These are phyloP conservation scores for Diaporthe helianthi DNA, from an alignment of 2,329 filamentous ascomycete species.

Conservation along the genomic window DNA sequence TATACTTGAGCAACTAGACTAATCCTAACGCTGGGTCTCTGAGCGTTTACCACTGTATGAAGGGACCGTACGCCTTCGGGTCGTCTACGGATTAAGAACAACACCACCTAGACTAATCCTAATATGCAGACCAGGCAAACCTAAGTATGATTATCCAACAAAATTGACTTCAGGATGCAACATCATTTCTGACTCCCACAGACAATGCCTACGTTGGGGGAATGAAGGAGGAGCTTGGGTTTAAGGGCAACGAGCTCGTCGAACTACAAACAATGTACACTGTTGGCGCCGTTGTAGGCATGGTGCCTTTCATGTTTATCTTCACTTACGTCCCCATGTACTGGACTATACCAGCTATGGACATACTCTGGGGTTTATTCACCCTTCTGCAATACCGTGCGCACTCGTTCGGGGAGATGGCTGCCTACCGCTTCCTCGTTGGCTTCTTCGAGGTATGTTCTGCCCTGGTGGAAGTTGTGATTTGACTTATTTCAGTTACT, in stretches of 20 bases:
- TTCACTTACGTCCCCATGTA: constrained; percentile 55
- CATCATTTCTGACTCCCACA: constrained; percentile 34
- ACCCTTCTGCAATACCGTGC: constrained; percentile 62
- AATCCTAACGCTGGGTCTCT: no score
- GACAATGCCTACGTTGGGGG: constrained; percentile 48
- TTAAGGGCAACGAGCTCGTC: constrained; percentile 42
- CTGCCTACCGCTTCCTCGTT: constrained; percentile 60
- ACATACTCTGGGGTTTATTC: constrained; percentile 62
- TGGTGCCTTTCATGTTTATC: constrained; percentile 59
- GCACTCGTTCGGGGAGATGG: constrained; percentile 55
- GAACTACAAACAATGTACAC: constrained; percentile 61
- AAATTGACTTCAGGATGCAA: neutral
- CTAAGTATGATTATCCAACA: neutral
- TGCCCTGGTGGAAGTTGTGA: no score
- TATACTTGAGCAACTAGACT: no score
- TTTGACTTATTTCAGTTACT: neutral
- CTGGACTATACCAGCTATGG: constrained; percentile 58
- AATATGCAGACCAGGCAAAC: neutral
- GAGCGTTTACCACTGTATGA: no score
- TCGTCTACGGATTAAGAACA: no score
- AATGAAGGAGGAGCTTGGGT: constrained; percentile 35
- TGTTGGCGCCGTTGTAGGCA: constrained; percentile 56
- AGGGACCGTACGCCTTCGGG: no score
- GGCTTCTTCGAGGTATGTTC: constrained; percentile 54
- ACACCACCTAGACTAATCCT: no score